These are phyloP conservation scores for Coemansia aciculifera DNA, from an alignment of 192 early-diverging fungal species.

Conservation along the genomic window DNA sequence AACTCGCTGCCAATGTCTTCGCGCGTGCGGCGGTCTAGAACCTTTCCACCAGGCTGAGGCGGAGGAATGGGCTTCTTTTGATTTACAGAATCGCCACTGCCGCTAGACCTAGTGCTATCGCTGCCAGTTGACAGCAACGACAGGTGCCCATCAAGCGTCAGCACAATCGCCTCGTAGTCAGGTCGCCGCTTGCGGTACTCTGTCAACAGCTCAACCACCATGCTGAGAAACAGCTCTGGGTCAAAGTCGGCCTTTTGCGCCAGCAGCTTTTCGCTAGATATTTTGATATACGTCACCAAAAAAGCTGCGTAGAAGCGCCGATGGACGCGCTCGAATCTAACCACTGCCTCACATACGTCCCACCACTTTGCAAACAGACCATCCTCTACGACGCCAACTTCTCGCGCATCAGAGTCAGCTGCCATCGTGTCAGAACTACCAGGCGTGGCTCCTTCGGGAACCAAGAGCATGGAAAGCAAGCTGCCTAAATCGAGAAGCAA, in stretches of 20 bases:
- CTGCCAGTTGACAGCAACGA: not conserved
- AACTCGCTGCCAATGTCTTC: slow-evolving; percentile 59
- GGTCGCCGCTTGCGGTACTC: slow-evolving; percentile 56
- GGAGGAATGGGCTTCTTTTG: slow-evolving; percentile 8
- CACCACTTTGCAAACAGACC: slow-evolving; percentile 50
- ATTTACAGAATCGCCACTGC: not conserved
- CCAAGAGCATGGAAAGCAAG: slow-evolving; percentile 44
- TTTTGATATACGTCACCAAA: slow-evolving; percentile 45
- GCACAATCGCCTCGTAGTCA: slow-evolving; percentile 51
- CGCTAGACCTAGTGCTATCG: slow-evolving; percentile 1
- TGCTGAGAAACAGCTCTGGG: slow-evolving; percentile 48
- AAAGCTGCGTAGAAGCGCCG: slow-evolving; percentile 31
- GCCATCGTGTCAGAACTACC: slow-evolving; percentile 7
- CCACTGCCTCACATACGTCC: slow-evolving; percentile 46
- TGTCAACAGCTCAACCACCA: slow-evolving; percentile 52
- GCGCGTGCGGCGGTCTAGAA: slow-evolving; percentile 43
- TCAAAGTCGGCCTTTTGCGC: slow-evolving; percentile 52
- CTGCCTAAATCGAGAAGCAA: slow-evolving; percentile 50
- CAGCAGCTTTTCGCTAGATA: slow-evolving; percentile 49
- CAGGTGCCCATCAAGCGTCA: slow-evolving; percentile 42
- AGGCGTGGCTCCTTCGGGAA: slow-evolving; percentile 13
- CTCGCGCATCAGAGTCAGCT: slow-evolving; percentile 29
- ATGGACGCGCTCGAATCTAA: slow-evolving; percentile 41
- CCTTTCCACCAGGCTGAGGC: slow-evolving; percentile 8
- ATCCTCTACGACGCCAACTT: slow-evolving; percentile 48